A percentile compares a stretch with the other conserved stretches of the same genome.
Evolutionary conservation across 768 basidiomycete species (phyloP).

Genomic region (Lyophyllum decastes): DNA sequence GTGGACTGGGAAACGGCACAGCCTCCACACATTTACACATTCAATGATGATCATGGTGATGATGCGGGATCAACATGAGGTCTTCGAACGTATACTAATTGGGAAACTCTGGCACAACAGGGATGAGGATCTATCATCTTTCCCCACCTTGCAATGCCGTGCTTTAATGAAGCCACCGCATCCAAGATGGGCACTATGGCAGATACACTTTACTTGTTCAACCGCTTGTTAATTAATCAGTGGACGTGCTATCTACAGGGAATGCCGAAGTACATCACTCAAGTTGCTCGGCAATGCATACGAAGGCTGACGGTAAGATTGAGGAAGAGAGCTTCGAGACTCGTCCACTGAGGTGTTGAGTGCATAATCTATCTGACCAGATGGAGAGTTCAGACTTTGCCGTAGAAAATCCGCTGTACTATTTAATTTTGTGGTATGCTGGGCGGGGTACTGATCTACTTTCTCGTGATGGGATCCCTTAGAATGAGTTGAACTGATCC

Average conservation of each 20-base stretch:
- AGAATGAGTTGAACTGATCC: conserved; percentile 5
- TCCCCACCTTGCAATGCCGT: not conserved
- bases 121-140: conserved; percentile 1
- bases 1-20: conserved; percentile 24
- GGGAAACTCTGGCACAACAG: conserved; percentile 5
- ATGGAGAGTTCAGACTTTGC: not conserved
- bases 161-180: not conserved
- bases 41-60: conserved; percentile 1
- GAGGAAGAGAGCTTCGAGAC: not conserved
- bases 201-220: conserved; percentile 5
- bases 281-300: not conserved
- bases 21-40: conserved; percentile 8
- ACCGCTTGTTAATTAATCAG: conserved; percentile 17
- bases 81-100: conserved; percentile 2
- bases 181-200: conserved; percentile 4
- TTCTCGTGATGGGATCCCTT: not conserved
- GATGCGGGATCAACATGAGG: conserved; percentile 12
- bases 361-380: not conserved
- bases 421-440: not conserved
- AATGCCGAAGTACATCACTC: not conserved
- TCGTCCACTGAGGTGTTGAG: not conserved
- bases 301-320: not conserved
- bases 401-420: not conserved
- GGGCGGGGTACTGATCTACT: not conserved
- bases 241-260: not conserved